Evolutionary conservation across 352 stramenopile species (phyloP).

Genomic region (Phytophthora macrochlamydospora): DNA sequence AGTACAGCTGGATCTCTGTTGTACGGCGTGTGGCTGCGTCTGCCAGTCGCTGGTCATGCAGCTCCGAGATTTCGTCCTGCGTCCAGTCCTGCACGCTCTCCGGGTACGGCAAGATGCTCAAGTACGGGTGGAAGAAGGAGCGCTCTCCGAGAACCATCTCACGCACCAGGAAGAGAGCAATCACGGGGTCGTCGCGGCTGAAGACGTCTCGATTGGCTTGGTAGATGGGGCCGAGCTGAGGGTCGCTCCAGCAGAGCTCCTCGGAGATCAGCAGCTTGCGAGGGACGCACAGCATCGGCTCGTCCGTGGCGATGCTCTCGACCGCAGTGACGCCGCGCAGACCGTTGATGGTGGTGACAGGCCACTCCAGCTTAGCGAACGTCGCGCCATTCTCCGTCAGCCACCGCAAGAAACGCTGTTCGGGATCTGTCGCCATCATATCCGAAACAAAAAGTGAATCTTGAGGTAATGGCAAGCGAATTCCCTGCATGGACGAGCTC

Average conservation of each 20-base stretch:
- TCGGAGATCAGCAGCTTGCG: constrained; percentile 76
- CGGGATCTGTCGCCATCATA: constrained; percentile 16
- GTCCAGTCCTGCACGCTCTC: constrained; percentile 87
- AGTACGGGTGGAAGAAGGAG: constrained; percentile 91
- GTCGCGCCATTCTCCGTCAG: constrained; percentile 66
- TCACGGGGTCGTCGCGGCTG: constrained; percentile 76
- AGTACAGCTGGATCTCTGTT: constrained; percentile 63
- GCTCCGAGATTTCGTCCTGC: constrained; percentile 57
- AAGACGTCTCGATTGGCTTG: constrained; percentile 70
- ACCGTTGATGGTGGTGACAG: constrained; percentile 37
- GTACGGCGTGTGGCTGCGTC: constrained; percentile 53
- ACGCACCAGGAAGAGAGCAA: constrained; percentile 85
- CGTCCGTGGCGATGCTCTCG: constrained; percentile 51
- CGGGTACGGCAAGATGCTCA: constrained; percentile 81
- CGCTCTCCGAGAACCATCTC: constrained; percentile 61
- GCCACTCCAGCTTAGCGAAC: constrained; percentile 85
- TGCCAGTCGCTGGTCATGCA: constrained; percentile 71
- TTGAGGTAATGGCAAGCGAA: too few relatives aligned
- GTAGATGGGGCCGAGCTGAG: constrained; percentile 50
- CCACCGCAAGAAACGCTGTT: constrained; percentile 75
- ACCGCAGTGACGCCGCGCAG: constrained; percentile 66
- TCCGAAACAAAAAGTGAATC: not conserved
- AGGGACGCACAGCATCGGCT: constrained; percentile 78
- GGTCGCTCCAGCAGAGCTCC: constrained; percentile 57
- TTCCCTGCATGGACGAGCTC: too few relatives aligned